Evolutionary conservation across 805 yeast species (phyloP).

Genomic region (Candida sanyiensis): DNA sequence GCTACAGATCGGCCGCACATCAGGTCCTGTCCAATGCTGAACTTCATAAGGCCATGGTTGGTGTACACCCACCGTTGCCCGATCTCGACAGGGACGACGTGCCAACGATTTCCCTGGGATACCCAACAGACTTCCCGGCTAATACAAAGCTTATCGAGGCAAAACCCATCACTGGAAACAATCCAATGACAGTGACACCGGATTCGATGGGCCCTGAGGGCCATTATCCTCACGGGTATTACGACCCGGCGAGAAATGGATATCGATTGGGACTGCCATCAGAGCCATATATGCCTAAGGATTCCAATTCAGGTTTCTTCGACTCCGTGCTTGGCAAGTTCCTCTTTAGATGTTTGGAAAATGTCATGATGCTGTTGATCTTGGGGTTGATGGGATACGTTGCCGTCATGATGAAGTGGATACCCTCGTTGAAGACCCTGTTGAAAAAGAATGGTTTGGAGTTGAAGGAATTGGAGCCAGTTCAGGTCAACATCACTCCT

Average conservation of each 20-base stretch:
- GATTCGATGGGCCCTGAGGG: constrained; percentile 3
- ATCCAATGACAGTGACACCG: constrained; percentile 4
- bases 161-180: no score
- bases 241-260: constrained; percentile 13
- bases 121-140: constrained; percentile 12
- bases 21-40: constrained; percentile 29
- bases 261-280: constrained; percentile 17
- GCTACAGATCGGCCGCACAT: constrained; percentile 38
- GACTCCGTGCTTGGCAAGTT: constrained; percentile 27
- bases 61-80: constrained; percentile 41
- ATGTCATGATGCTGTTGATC: constrained; percentile 32
- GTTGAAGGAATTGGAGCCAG: constrained; percentile 22
- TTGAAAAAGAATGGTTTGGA: constrained; percentile 31
- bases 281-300: constrained; percentile 15
- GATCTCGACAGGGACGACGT: constrained; percentile 7
- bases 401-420: constrained; percentile 27
- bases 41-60: constrained; percentile 33
- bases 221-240: constrained; percentile 10
- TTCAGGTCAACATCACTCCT: constrained; percentile 6
- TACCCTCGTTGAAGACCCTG: constrained; percentile 29
- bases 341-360: constrained; percentile 33
- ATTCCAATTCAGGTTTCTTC: constrained; percentile 24
- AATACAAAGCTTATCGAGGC: constrained; percentile 9
- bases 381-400: constrained; percentile 24
- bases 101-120: constrained; percentile 16